Base-by-base conservation (phyloP, 139 green algal species). In the Prasinococcaceae sp. region DNA sequence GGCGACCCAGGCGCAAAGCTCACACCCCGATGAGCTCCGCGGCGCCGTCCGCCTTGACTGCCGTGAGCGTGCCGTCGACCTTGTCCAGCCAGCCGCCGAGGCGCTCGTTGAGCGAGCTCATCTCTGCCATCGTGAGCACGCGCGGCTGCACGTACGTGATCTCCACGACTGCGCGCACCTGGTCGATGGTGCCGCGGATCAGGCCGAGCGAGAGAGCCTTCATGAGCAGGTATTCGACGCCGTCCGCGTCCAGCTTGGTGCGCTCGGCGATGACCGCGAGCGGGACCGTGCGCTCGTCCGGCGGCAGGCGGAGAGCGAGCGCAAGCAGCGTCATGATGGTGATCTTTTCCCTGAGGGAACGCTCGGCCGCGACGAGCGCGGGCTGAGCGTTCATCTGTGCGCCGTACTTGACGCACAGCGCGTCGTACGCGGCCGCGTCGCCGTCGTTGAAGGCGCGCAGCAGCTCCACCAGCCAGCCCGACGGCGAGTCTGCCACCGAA, bases 221-320 rank as follows among this genome's bases (percentile, higher is more conserved):
- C 88, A 99, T 99, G 17, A 99, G 73, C 47, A 99, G 75, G 58
- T 93, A 90, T 75, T 99, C 92, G 4, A 94, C 88, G 4, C 85
- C 89, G 40, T 96, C 92, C 2, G 65, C 3, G n/a, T 61, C 54
- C 45, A 99, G 77, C 74, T 93, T 92, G 38, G 90, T 93, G 37
- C 72, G 63, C 30, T 60, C 53, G 16, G 74, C 83, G 27, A 95
- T 83, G 47, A 57, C 55, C 1, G 41, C 33, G 28, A 94, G 62
- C 1, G 75, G 43, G 24, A 99, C 83, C 44, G 53, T 66, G 22
- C 88, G 70, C 20, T 85, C 40, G 27, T 94, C 77, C 4, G 90
- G 69, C 0, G 90, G 87, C 43, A 87, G 70, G 47, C 68, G 71
- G 54, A 76, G 76, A 6, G 85, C 69, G 23, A 72, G 56, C 61